Evolutionary conservation across 768 basidiomycete genomes (phyloP).

Genomic region (Pleurotus tuber-regium): DNA sequence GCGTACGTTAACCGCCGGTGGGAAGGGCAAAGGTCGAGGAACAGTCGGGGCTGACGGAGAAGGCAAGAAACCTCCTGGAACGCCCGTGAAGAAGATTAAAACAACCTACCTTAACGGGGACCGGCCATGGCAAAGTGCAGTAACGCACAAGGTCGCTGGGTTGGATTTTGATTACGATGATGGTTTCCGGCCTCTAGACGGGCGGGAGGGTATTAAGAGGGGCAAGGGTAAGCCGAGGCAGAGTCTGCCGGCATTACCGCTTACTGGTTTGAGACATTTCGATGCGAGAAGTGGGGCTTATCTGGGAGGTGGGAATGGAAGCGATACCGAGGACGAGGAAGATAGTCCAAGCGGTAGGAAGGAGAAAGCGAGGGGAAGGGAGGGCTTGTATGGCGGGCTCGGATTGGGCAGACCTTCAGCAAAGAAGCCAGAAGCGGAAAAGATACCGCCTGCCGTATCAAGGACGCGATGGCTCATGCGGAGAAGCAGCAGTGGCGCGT

Average conservation of each 20-base stretch:
- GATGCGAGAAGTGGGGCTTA: slow-evolving; percentile 21
- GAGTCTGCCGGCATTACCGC: slow-evolving; percentile 59
- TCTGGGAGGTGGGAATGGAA: slow-evolving; percentile 31
- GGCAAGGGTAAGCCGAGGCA: slow-evolving; percentile 57
- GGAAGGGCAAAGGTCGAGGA: slow-evolving; percentile 34
- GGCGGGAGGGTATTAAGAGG: neutral
- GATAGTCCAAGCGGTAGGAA: slow-evolving; percentile 58
- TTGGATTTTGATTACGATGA: slow-evolving; percentile 16
- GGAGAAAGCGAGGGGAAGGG: slow-evolving; percentile 33
- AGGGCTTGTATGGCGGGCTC: slow-evolving; percentile 49
- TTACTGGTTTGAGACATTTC: slow-evolving; percentile 2
- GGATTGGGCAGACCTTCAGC: slow-evolving; percentile 66
- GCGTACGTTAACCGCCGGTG: slow-evolving; percentile 59
- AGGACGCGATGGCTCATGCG: slow-evolving; percentile 66
- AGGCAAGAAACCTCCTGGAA: slow-evolving; percentile 68
- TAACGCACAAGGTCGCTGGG: slow-evolving; percentile 63
- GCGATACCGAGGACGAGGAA: slow-evolving; percentile 68
- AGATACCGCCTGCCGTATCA: slow-evolving; percentile 32
- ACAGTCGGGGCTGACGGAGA: slow-evolving; percentile 23
- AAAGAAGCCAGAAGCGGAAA: slow-evolving; percentile 22
- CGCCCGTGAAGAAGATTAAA: slow-evolving; percentile 77
- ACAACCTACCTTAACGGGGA: slow-evolving; percentile 54
- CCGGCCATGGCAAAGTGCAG: slow-evolving; percentile 80
- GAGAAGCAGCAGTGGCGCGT: slow-evolving; percentile 78
- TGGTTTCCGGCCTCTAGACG: slow-evolving; percentile 41